phyloP scores from a whole-genome alignment of 805 yeast genomes.

The Candida tallmaniae region DNA sequence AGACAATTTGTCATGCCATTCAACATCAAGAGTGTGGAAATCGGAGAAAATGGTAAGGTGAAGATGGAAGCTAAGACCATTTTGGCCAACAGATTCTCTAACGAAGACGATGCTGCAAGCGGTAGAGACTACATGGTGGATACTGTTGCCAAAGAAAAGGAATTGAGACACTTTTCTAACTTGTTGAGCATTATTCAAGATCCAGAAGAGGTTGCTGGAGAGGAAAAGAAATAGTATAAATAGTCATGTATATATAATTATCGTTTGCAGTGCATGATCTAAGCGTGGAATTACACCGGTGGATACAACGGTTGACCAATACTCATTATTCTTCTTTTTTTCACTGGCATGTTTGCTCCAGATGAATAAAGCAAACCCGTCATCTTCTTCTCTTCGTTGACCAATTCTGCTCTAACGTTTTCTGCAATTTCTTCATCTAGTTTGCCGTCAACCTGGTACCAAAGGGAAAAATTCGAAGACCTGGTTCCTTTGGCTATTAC shows the following conservation, averaged over 20 bases:
- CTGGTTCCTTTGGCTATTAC: slow-evolving; percentile 58
- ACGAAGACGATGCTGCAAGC: neutral
- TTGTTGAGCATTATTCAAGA: slow-evolving; percentile 6
- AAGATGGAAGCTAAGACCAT: slow-evolving; percentile 24
- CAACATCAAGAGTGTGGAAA: slow-evolving; percentile 35
- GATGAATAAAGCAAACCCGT: slow-evolving; percentile 19
- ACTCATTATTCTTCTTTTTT: slow-evolving; percentile 26
- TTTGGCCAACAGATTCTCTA: neutral
- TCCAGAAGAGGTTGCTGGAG: neutral
- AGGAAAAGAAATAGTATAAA: neutral
- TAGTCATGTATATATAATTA: slow-evolving; percentile 1
- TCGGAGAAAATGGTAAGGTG: slow-evolving; percentile 33
- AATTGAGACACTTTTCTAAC: slow-evolving; percentile 12
- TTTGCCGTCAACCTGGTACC: slow-evolving; percentile 81
- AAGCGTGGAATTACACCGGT: too few relatives aligned
- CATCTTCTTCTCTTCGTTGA: slow-evolving; percentile 48
- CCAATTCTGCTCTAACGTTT: slow-evolving; percentile 51
- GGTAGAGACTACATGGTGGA: slow-evolving; percentile 28
- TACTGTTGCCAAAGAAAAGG: slow-evolving; percentile 30
- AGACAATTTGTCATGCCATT: slow-evolving; percentile 42
- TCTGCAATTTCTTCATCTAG: slow-evolving; percentile 68
- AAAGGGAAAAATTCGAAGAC: slow-evolving; percentile 57
- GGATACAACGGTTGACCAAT: slow-evolving; percentile 1
- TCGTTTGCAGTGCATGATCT: neutral
- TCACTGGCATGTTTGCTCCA: slow-evolving; percentile 15